These are phyloP conservation scores for Phytophthora tentaculata DNA, from an alignment of 352 stramenopile species.

Conservation along the genomic window DNA sequence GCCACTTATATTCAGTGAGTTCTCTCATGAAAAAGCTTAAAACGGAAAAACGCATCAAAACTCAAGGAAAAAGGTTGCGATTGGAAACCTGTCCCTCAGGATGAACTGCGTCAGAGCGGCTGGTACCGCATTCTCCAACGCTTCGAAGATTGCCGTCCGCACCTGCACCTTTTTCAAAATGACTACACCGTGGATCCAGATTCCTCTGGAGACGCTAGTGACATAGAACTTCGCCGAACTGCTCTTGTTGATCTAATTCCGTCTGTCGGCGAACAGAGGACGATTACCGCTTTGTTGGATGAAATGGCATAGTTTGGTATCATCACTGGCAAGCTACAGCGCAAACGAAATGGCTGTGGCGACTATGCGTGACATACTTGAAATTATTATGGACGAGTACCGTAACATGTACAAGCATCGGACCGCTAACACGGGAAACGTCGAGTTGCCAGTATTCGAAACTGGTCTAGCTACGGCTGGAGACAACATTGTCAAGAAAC, in stretches of 20 bases:
- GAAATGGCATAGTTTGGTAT: constrained; percentile 16
- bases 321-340: constrained; percentile 7
- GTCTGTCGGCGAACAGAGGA: constrained; percentile 2
- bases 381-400: constrained; percentile 7
- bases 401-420: constrained; percentile 9
- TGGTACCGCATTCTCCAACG: constrained; percentile 11
- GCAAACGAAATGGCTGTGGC: constrained; percentile 9
- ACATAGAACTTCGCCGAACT: constrained; percentile 2
- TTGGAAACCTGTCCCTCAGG: constrained; percentile 1
- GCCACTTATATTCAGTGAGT: constrained; percentile 8
- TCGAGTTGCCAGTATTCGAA: constrained; percentile 5
- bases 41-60: constrained; percentile 6
- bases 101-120: constrained; percentile 8
- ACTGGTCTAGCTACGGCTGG: constrained; percentile 2
- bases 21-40: constrained; percentile 9
- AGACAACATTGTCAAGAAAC: neutral
- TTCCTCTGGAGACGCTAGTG: neutral
- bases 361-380: constrained; percentile 14
- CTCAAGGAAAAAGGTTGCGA: neutral
- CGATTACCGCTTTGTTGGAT: constrained; percentile 2
- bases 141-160: constrained; percentile 10
- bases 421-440: neutral
- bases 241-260: constrained; percentile 5
- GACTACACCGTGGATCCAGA: neutral
- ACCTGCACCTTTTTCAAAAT: constrained; percentile 7